Evolutionary conservation across 192 early-diverging fungal species (phyloP).

Genomic region (Irineochytrium annulatum): DNA sequence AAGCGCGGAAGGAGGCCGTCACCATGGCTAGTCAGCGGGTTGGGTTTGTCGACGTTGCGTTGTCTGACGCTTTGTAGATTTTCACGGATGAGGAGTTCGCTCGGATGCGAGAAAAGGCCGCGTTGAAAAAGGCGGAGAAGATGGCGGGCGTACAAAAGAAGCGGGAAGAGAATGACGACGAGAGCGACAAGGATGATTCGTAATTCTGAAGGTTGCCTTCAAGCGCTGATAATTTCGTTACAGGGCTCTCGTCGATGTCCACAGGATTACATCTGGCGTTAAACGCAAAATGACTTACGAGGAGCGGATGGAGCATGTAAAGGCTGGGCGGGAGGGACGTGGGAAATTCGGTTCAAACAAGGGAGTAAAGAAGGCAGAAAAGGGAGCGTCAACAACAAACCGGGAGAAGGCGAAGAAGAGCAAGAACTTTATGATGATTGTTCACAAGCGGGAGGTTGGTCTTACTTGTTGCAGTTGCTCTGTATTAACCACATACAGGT

Average conservation of each 20-base stretch:
- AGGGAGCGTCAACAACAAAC: constrained; percentile 76
- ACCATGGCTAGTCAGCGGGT: too few relatives aligned
- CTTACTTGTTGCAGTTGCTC: too few relatives aligned
- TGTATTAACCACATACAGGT: too few relatives aligned
- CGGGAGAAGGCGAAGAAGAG: constrained; percentile 84
- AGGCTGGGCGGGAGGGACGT: constrained; percentile 86
- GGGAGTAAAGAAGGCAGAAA: constrained; percentile 62
- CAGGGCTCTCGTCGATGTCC: constrained; percentile 41
- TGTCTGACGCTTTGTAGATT: constrained; percentile 44
- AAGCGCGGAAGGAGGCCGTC: constrained; percentile 35
- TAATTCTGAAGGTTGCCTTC: background rate
- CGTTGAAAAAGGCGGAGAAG: constrained; percentile 56
- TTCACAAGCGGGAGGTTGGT: constrained; percentile 89
- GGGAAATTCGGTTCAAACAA: constrained; percentile 85
- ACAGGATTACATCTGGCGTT: constrained; percentile 52
- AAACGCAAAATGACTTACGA: constrained; percentile 89
- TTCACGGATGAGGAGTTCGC: constrained; percentile 90
- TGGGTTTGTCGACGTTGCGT: too few relatives aligned
- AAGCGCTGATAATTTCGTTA: background rate
- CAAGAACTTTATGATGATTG: constrained; percentile 93
- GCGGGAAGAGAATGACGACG: constrained; percentile 36
- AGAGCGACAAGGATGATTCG: constrained; percentile 10
- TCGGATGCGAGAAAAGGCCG: constrained; percentile 72
- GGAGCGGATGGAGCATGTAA: constrained; percentile 80
- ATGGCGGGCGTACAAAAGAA: constrained; percentile 34